These are phyloP conservation scores for Vachellia collinsii DNA, from an alignment of 306 rosid genomes.

Conservation along the genomic window DNA sequence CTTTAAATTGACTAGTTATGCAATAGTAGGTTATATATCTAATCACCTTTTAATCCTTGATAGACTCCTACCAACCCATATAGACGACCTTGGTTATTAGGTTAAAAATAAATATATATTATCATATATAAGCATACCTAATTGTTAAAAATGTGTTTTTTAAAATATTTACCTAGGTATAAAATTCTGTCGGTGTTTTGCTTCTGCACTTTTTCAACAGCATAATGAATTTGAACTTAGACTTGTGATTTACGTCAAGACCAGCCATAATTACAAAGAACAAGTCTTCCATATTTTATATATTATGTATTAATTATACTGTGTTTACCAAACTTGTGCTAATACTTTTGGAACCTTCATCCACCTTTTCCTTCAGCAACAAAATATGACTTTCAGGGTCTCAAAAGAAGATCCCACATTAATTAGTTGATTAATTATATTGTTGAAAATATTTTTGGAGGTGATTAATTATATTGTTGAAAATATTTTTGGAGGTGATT, in stretches of 20 bases:
- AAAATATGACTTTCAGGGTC: neutral
- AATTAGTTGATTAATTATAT: neutral
- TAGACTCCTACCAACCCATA: neutral
- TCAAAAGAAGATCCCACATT: neutral
- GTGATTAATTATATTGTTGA: neutral
- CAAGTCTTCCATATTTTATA: neutral
- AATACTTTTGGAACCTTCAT: neutral
- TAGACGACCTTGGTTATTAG: neutral
- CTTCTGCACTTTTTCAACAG: neutral
- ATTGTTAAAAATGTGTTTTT: neutral
- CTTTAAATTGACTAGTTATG: neutral
- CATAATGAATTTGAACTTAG: neutral
- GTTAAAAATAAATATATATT: neutral
- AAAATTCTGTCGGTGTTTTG: neutral
- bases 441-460: too few species aligned
- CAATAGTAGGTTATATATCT: neutral
- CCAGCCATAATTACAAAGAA: neutral
- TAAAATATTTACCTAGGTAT: neutral
- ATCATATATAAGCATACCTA: neutral
- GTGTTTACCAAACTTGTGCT: neutral
- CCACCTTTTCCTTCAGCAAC: too few species aligned
- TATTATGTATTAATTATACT: neutral
- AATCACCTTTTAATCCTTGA: neutral
- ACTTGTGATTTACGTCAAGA: neutral
- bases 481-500: neutral